Percentiles rank a stretch among this genome's conserved stretches.
Conservation (phyloP, 352 stramenopile genomes). For the Pythium chondricola region DNA sequence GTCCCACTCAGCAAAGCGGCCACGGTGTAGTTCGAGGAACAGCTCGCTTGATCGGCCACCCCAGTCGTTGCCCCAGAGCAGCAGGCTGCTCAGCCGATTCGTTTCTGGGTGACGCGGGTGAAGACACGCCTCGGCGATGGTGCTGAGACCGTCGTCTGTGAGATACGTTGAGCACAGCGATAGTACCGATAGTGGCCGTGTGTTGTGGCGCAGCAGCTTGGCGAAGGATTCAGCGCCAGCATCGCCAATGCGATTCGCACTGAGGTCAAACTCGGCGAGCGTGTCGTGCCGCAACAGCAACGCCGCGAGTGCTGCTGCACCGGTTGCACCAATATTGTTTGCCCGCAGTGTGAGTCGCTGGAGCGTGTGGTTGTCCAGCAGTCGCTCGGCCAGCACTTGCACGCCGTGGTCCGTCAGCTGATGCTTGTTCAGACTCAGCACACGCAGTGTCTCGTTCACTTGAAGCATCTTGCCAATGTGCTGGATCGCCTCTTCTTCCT, state of each 20-base stretch:
- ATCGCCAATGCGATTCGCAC: slow-evolving; percentile 62
- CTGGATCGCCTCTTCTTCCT: slow-evolving; percentile 66
- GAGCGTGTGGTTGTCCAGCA: slow-evolving; percentile 60
- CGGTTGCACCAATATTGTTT: slow-evolving; percentile 60
- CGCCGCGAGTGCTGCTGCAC: slow-evolving; percentile 46
- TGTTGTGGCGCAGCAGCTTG: slow-evolving; percentile 38
- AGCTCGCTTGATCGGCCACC: slow-evolving; percentile 24
- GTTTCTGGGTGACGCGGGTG: slow-evolving; percentile 20
- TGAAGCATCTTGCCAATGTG: slow-evolving; percentile 74
- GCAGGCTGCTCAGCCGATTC: slow-evolving; percentile 29
- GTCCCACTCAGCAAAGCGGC: slow-evolving; percentile 27
- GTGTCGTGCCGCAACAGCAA: slow-evolving; percentile 40
- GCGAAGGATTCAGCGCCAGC: slow-evolving; percentile 45
- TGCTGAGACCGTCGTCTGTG: slow-evolving; percentile 39
- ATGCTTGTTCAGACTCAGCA: slow-evolving; percentile 63
- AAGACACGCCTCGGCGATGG: slow-evolving; percentile 35
- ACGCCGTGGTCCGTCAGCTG: slow-evolving; percentile 62
- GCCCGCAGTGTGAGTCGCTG: slow-evolving; percentile 50
- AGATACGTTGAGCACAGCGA: slow-evolving; percentile 55
- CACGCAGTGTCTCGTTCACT: slow-evolving; percentile 49
- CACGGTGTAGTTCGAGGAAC: slow-evolving; percentile 36
- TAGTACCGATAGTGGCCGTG: slow-evolving; percentile 30
- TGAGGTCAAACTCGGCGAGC: slow-evolving; percentile 52
- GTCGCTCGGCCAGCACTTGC: slow-evolving; percentile 59
- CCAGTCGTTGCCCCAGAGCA: slow-evolving; percentile 75